Conservation (phyloP, 2,329 filamentous ascomycete species). For the Claviceps sp. region DNA sequence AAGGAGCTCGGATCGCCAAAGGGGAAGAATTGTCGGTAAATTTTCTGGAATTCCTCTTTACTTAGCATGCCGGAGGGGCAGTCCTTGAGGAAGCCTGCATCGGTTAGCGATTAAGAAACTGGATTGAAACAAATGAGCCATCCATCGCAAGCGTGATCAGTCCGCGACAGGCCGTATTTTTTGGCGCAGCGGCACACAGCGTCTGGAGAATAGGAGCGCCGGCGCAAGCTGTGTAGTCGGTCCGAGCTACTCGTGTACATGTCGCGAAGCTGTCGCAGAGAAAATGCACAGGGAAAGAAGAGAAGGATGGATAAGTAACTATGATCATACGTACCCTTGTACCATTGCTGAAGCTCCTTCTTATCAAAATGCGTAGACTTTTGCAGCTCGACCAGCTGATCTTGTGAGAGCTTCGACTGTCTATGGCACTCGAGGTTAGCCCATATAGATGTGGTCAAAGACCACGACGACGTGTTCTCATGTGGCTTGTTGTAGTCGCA, state of each 20-base stretch:
- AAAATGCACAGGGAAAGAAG: not conserved
- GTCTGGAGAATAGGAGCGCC: too few relatives aligned
- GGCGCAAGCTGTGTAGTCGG: too few relatives aligned
- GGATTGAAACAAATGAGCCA: too few relatives aligned
- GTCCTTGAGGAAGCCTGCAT: conserved; percentile 47
- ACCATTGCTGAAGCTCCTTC: conserved; percentile 99
- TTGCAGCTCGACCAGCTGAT: conserved; percentile 90
- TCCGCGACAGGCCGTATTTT: too few relatives aligned
- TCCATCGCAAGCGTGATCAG: too few relatives aligned
- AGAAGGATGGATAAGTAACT: not conserved
- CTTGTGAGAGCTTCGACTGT: conserved; percentile 95
- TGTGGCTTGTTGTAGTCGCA: not conserved
- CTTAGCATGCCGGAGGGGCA: conserved; percentile 93
- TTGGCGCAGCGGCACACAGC: too few relatives aligned
- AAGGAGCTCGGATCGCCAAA: conserved; percentile 96
- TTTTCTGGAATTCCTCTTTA: conserved; percentile 98
- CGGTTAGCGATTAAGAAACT: too few relatives aligned
- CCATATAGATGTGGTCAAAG: too few relatives aligned
- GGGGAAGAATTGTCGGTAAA: conserved; percentile 98
- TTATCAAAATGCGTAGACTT: conserved; percentile 98
- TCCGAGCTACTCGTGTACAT: too few relatives aligned
- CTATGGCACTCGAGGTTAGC: conserved; percentile 30
- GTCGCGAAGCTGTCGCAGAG: too few relatives aligned
- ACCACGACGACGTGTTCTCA: too few relatives aligned
- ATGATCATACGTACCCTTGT: conserved; percentile 57